Percentiles rank a stretch among this genome's conserved stretches.
These are phyloP conservation scores for Coemansia sp. DNA, from an alignment of 192 early-diverging fungal genomes.

Conservation along the genomic window DNA sequence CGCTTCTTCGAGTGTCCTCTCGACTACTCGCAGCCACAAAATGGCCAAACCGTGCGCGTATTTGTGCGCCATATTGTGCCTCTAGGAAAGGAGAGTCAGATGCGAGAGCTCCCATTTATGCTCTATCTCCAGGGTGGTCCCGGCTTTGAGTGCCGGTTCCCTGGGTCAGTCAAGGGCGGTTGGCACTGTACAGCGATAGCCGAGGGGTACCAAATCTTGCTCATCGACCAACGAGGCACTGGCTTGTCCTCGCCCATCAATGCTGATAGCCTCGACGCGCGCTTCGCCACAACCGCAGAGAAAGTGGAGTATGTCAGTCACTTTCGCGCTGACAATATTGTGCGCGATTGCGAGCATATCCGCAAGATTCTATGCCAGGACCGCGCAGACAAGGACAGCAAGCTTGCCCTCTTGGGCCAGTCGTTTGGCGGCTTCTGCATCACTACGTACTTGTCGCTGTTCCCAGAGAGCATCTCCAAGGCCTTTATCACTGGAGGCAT, in stretches of 20 bases:
- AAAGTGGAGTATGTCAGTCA: slow-evolving; percentile 66
- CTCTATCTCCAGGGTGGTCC: slow-evolving; percentile 68
- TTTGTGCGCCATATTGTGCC: slow-evolving; percentile 65
- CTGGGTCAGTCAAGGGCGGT: slow-evolving; percentile 52
- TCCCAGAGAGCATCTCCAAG: slow-evolving; percentile 63
- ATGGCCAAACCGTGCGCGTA: slow-evolving; percentile 44
- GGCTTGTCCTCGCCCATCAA: slow-evolving; percentile 66
- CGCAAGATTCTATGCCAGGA: slow-evolving; percentile 59
- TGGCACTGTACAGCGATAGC: slow-evolving; percentile 62
- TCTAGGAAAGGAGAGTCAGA: slow-evolving; percentile 50
- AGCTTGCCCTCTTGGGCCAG: slow-evolving; percentile 66
- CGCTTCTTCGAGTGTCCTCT: slow-evolving; percentile 65
- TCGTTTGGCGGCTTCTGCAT: slow-evolving; percentile 77
- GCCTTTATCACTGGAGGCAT: slow-evolving; percentile 74
- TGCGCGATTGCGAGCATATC: slow-evolving; percentile 70
- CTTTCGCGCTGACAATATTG: slow-evolving; percentile 73
- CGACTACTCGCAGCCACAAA: slow-evolving; percentile 41
- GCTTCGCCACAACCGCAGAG: slow-evolving; percentile 57
- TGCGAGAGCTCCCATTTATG: slow-evolving; percentile 62
- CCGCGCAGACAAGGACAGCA: slow-evolving; percentile 39
- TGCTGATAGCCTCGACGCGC: slow-evolving; percentile 49
- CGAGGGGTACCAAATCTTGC: slow-evolving; percentile 68
- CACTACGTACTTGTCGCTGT: slow-evolving; percentile 68
- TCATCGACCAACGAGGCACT: slow-evolving; percentile 74
- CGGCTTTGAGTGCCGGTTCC: slow-evolving; percentile 60